Conservation (phyloP, 768 basidiomycete genomes). For the Sporobolomyces roseus region DNA sequence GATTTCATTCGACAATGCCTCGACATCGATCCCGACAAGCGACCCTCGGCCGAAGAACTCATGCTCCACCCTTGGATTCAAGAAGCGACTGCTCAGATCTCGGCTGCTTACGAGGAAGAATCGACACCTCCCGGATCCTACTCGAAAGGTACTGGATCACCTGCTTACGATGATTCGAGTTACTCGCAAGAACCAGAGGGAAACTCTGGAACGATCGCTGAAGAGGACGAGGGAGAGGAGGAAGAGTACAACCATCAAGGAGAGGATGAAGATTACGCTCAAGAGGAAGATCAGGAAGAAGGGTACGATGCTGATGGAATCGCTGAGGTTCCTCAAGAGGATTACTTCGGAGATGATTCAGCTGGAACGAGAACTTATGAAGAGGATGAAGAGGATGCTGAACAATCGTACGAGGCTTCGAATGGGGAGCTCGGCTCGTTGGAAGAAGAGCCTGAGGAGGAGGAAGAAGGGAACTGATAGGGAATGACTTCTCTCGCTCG, state of each 20-base stretch:
- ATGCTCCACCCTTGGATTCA: conserved; percentile 81
- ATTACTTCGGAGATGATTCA: not conserved
- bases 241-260: conserved; percentile 8
- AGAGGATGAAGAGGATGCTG: not conserved
- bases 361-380: not conserved
- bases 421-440: not conserved
- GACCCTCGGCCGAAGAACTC: conserved; percentile 80
- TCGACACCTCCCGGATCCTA: conserved; percentile 11
- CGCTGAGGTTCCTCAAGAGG: no score
- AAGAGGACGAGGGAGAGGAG: conserved; percentile 4
- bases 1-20: conserved; percentile 90
- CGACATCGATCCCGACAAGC: conserved; percentile 73
- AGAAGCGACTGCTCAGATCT: conserved; percentile 37
- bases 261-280: conserved; percentile 30
- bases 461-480: conserved; percentile 6
- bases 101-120: conserved; percentile 33
- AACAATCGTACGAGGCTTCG: not conserved
- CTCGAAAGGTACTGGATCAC: not conserved
- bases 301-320: not conserved
- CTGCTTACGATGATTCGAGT: not conserved
- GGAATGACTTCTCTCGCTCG: not conserved
- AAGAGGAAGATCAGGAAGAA: conserved; percentile 1
- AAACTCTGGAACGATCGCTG: not conserved
- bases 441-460: conserved; percentile 16
- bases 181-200: not conserved